These are phyloP conservation scores for Penicillium manginii DNA, from an alignment of 495 filamentous ascomycete genomes.

Conservation along the genomic window DNA sequence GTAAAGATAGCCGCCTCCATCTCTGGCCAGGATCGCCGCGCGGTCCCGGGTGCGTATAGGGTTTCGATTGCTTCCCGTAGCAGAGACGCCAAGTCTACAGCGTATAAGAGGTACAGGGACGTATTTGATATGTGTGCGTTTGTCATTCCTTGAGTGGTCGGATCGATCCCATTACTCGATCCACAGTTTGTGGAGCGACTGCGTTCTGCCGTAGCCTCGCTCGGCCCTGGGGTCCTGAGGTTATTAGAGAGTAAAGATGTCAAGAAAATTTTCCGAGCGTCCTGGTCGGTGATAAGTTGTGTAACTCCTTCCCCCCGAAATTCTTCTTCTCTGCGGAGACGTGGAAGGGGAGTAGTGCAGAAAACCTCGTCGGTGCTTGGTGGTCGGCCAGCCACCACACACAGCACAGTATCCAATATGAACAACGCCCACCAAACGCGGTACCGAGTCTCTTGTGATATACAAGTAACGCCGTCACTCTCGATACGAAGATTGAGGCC, in stretches of 20 bases:
- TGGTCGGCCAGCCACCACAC: constrained; percentile 64
- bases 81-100: constrained; percentile 29
- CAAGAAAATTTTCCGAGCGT: constrained; percentile 28
- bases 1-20: constrained; percentile 24
- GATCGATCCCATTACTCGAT: constrained; percentile 10
- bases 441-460: constrained; percentile 51
- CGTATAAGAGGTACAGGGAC: constrained; percentile 28
- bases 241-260: constrained; percentile 19
- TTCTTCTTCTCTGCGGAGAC: constrained; percentile 54
- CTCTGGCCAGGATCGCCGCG: constrained; percentile 26
- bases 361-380: constrained; percentile 53
- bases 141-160: background rate
- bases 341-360: constrained; percentile 57
- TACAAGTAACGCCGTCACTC: constrained; percentile 45
- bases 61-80: constrained; percentile 27
- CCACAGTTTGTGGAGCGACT: background rate
- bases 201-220: background rate
- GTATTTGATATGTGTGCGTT: constrained; percentile 21
- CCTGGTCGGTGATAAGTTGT: constrained; percentile 36
- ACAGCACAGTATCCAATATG: constrained; percentile 58
- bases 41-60: constrained; percentile 26
- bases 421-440: constrained; percentile 59
- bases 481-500: constrained; percentile 66
- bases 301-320: constrained; percentile 33
- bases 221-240: constrained; percentile 1